phyloP scores from a whole-genome alignment of 306 rosid species.

The Trifolium fragiferum region DNA sequence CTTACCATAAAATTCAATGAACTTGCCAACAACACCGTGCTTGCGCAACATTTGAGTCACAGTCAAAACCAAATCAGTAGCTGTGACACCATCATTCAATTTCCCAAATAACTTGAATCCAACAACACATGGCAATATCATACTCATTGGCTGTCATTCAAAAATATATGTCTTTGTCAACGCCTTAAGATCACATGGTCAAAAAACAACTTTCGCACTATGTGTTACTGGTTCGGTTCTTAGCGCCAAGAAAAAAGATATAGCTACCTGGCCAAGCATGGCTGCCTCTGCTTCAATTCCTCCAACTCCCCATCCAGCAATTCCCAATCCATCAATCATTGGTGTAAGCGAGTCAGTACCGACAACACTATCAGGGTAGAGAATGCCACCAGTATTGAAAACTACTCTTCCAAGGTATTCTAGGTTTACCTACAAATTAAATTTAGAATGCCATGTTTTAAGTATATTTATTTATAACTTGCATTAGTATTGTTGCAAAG shows the following conservation, averaged over 20 bases:
- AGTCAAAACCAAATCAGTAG: slow-evolving; percentile 78
- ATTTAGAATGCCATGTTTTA: not conserved
- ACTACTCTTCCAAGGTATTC: slow-evolving; percentile 76
- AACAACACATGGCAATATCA: slow-evolving; percentile 77
- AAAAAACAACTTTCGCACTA: no score
- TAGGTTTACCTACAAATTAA: slow-evolving; percentile 62
- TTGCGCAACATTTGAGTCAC: slow-evolving; percentile 77
- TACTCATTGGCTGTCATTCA: slow-evolving; percentile 68
- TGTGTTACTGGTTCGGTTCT: no score
- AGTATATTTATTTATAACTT: not conserved
- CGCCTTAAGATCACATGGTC: no score
- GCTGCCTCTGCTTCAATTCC: not conserved
- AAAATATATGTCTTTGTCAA: not conserved
- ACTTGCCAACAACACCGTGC: slow-evolving; percentile 80
- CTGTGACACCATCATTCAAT: slow-evolving; percentile 72
- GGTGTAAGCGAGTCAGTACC: not conserved
- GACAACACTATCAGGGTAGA: slow-evolving; percentile 5
- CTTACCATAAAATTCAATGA: slow-evolving; percentile 75
- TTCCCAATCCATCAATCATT: not conserved
- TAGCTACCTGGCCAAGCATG: not conserved
- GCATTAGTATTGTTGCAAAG: not conserved
- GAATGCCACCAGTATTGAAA: slow-evolving; percentile 62
- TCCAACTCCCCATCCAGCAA: not conserved
- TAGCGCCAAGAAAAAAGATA: no score
- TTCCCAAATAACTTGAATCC: slow-evolving; percentile 70